Percentiles rank a stretch among this genome's conserved stretches.
Conservation (phyloP, 139 green algal genomes). For the Chlorella sp. region DNA sequence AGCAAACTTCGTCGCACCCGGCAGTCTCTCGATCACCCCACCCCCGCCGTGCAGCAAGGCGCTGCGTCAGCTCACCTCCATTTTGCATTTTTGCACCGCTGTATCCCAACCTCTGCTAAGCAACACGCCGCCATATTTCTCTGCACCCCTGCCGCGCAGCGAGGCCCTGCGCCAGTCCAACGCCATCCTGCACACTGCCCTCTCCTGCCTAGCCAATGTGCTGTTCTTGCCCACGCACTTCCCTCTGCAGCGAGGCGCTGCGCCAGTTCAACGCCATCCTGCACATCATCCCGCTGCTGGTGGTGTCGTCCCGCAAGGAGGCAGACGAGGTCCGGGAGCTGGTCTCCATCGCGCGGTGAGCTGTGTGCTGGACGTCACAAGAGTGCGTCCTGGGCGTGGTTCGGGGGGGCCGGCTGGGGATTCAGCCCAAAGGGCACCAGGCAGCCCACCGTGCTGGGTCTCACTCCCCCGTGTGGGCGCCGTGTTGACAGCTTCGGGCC, state of each 20-base stretch:
- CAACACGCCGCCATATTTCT: background rate
- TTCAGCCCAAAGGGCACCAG: too few relatives aligned
- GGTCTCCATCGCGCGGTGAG: constrained; percentile 77
- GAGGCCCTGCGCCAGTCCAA: constrained; percentile 88
- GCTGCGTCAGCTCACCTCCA: too few relatives aligned
- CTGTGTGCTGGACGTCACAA: too few relatives aligned
- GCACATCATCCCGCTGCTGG: constrained; percentile 86
- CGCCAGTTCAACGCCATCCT: constrained; percentile 86
- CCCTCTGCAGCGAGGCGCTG: constrained; percentile 77
- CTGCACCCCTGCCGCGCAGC: background rate
- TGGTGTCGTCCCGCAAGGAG: constrained; percentile 91
- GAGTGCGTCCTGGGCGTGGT: background rate
- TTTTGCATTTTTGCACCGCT: too few relatives aligned
- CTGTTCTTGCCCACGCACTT: background rate
- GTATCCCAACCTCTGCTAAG: too few relatives aligned
- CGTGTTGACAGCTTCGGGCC: background rate
- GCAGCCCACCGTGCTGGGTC: too few relatives aligned
- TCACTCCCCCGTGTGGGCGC: too few relatives aligned
- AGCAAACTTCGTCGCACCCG: too few relatives aligned
- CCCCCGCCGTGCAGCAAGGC: too few relatives aligned
- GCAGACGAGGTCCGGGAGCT: constrained; percentile 97
- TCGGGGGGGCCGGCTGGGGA: too few relatives aligned
- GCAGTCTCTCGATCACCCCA: too few relatives aligned
- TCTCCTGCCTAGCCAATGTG: too few relatives aligned
- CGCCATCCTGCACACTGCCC: constrained; percentile 85